Conservation (phyloP, 2,329 filamentous ascomycete species). For the Blastomyces gilchristii region DNA sequence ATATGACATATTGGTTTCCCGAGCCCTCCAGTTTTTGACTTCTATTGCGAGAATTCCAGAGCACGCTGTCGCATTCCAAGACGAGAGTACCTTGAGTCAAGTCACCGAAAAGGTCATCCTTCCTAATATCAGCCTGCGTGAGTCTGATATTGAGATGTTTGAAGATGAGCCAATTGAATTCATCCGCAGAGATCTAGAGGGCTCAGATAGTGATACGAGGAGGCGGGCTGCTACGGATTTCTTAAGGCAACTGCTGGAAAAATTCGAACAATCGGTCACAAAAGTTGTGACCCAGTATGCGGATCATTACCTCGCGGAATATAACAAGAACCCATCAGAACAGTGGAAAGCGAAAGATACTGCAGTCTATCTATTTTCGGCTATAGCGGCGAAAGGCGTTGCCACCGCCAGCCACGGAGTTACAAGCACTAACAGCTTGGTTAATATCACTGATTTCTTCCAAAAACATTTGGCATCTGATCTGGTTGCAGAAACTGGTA, state of each 20-base stretch:
- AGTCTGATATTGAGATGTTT: slow-evolving; percentile 90
- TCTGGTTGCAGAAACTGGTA: slow-evolving; percentile 56
- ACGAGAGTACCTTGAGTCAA: slow-evolving; percentile 65
- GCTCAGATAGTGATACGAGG: slow-evolving; percentile 89
- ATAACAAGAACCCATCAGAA: slow-evolving; percentile 53
- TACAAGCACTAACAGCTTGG: slow-evolving; percentile 73
- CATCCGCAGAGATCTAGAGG: slow-evolving; percentile 87
- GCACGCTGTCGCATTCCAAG: slow-evolving; percentile 79
- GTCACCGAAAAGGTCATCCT: slow-evolving; percentile 94
- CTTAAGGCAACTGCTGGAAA: slow-evolving; percentile 74
- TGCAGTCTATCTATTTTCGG: slow-evolving; percentile 91
- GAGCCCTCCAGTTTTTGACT: slow-evolving; percentile 86
- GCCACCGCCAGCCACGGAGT: slow-evolving; percentile 83
- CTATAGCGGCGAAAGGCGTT: slow-evolving; percentile 83
- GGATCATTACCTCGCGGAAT: slow-evolving; percentile 66
- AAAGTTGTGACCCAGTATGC: slow-evolving; percentile 80
- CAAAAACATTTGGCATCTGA: slow-evolving; percentile 86
- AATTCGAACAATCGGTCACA: slow-evolving; percentile 77
- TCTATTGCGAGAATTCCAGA: slow-evolving; percentile 68
- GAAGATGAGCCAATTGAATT: slow-evolving; percentile 99
- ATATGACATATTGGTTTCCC: slow-evolving; percentile 89
- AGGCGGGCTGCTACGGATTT: slow-evolving; percentile 91
- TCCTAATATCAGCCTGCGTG: slow-evolving; percentile 81
- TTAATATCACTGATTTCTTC: slow-evolving; percentile 92
- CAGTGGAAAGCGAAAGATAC: slow-evolving; percentile 99